Base-by-base conservation (phyloP, 768 basidiomycete genomes). In the Nidula microcarpa region DNA sequence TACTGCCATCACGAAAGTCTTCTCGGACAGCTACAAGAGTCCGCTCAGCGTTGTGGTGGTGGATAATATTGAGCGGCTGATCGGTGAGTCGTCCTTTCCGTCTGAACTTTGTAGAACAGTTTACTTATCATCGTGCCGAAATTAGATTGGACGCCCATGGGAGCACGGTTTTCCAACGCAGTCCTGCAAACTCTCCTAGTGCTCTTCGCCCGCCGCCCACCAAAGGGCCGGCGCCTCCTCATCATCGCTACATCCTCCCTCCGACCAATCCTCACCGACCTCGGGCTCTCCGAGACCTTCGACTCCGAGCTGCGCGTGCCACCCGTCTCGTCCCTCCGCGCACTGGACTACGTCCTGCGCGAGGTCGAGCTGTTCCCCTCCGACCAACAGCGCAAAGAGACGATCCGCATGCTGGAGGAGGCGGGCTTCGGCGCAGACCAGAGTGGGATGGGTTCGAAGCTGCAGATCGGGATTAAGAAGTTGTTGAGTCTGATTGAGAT, bases 11-110 rank as follows among this genome's bases (percentile, higher is more conserved):
- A 89, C 84, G 65, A 98, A 95, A 71, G 82, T 94, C 34, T 99
- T 99, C 69, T 77, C 80, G 47, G 97, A 99, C 71, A 94, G 91
- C 57, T 95, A 98, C 71, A 99, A 98, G 80, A 94, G 92, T 76
- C 95, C 96, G 6, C 67, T 95, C 55, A 98, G 96, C 63, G 92
- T 98, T 2, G 85, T 99, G 50, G 93, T 99, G 7, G 87, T 99
- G 10, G 97, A 99, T 65, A 94, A 86, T 59, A 79, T 99, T 54
- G 97, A 99, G 69, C 82, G 96, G 35, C 72, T 99, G 52, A 77
- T 99, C 48, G 95, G 94, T 94, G 44, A 55, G 86, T 65, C 37
- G 37, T 23, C 47, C 7, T 49, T 33, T 44, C n/a, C 8, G 16
- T 23, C 34, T 30, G 18, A 9, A 32, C 6, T 11, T 44, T 30